A percentile compares a stretch with the other conserved stretches of the same genome.
These are phyloP conservation scores for Dictyostelium brefeldianum DNA, from an alignment of 78 protist genomes.

Conservation along the genomic window DNA sequence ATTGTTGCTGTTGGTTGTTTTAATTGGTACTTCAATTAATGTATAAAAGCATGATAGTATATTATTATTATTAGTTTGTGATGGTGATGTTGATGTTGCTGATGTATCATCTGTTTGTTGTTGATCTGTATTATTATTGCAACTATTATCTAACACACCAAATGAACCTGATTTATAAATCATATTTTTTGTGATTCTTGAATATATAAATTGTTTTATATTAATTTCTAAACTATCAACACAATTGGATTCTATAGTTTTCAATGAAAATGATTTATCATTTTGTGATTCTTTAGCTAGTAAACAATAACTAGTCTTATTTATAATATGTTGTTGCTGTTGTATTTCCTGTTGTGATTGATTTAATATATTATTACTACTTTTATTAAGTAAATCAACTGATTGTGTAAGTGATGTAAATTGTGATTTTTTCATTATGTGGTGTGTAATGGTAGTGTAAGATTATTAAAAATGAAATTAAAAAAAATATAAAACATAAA, in stretches of 20 bases:
- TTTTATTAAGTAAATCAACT: background rate
- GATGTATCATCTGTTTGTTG: background rate
- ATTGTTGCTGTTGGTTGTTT: background rate
- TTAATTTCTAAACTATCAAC: constrained; percentile 22
- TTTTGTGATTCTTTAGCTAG: constrained; percentile 27
- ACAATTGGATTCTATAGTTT: constrained; percentile 39
- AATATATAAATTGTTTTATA: constrained; percentile 45
- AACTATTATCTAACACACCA: constrained; percentile 34
- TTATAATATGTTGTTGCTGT: background rate
- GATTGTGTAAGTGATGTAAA: constrained; percentile 26
- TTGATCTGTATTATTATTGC: background rate
- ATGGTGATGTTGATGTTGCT: background rate
- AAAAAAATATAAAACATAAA: background rate
- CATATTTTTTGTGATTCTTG: constrained; percentile 37
- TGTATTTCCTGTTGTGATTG: background rate
- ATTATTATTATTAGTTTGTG: background rate
- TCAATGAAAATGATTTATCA: constrained; percentile 53
- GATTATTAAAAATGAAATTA: background rate
- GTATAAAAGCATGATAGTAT: constrained; percentile 47
- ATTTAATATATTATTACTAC: background rate
- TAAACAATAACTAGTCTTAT: constrained; percentile 38
- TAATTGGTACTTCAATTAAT: constrained; percentile 48
- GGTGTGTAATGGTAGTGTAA: no score
- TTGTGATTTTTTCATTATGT: constrained; percentile 23
- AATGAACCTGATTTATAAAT: constrained; percentile 73